phyloP scores from a whole-genome alignment of 176 grass and related monocot species.

The Zoysia pacifica region DNA sequence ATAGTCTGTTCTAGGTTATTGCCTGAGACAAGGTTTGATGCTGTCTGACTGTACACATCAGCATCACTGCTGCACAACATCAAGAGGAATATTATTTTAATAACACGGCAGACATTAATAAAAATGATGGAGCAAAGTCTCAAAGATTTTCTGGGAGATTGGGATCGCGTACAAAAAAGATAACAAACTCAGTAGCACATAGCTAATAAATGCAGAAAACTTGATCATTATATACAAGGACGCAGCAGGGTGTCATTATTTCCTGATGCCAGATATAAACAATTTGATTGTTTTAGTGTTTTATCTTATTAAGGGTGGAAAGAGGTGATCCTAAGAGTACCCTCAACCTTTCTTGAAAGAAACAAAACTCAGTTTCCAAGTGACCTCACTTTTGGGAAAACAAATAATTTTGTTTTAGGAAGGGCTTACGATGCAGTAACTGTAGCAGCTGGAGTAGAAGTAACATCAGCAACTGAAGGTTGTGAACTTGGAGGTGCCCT shows the following conservation, averaged over 20 bases:
- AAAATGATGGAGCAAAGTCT: neutral
- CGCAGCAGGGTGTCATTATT: neutral
- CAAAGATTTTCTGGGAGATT: neutral
- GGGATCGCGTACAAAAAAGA: neutral
- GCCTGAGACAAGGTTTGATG: constrained; percentile 91
- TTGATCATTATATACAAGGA: neutral
- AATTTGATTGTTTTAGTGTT: neutral
- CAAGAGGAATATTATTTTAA: constrained; percentile 1
- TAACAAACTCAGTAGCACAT: neutral
- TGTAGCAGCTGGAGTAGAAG: constrained; percentile 48
- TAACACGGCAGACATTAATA: neutral
- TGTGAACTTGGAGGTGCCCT: constrained; percentile 53
- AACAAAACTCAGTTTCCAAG: too few relatives aligned
- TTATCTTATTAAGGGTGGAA: too few relatives aligned
- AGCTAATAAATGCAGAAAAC: neutral
- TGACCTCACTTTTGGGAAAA: too few relatives aligned
- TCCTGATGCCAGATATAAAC: neutral
- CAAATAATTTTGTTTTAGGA: neutral
- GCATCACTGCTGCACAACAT: constrained; percentile 47
- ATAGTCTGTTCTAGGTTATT: constrained; percentile 77
- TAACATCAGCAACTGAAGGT: constrained; percentile 33
- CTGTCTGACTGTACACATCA: constrained; percentile 88
- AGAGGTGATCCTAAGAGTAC: too few relatives aligned
- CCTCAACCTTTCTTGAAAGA: too few relatives aligned
- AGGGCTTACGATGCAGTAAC: constrained; percentile 61